Evolutionary conservation across 306 rosid genomes (phyloP).

Genomic region (Acacia acuminata): DNA sequence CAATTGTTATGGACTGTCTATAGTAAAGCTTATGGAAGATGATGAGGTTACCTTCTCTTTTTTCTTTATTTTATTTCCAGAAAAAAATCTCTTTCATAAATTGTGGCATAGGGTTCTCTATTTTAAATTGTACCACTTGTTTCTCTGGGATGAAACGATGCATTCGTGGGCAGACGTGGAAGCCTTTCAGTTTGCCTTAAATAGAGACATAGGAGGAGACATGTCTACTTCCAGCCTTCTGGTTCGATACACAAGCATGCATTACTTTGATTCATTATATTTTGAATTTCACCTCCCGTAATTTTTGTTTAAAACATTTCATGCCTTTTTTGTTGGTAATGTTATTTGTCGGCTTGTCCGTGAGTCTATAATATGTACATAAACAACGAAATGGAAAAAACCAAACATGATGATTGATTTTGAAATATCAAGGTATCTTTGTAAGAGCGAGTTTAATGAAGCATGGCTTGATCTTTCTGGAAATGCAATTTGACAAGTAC

Average conservation of each 20-base stretch:
- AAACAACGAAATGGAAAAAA: not conserved
- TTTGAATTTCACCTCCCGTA: not conserved
- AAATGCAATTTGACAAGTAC: not conserved
- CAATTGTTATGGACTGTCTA: conserved; percentile 68
- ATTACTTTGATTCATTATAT: not conserved
- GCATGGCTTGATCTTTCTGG: not conserved
- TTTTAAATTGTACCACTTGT: not conserved
- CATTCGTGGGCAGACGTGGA: conserved; percentile 88
- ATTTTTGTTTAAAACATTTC: not conserved
- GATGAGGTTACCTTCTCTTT: conserved; percentile 63
- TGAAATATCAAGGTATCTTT: conserved; percentile 21
- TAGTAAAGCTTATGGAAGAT: conserved; percentile 89
- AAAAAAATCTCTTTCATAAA: conserved; percentile 7
- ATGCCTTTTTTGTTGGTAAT: not conserved
- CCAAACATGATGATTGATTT: not conserved
- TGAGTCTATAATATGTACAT: not conserved
- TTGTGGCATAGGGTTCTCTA: conserved; percentile 10
- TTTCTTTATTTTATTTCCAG: conserved; percentile 2
- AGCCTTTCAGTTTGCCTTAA: conserved; percentile 85
- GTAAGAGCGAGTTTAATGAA: conserved; percentile 4
- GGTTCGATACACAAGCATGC: conserved; percentile 57
- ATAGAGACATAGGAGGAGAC: conserved; percentile 80
- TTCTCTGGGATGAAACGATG: conserved; percentile 75
- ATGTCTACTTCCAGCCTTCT: conserved; percentile 51
- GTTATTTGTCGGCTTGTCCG: not conserved